Conservation (phyloP, 2,329 filamentous ascomycete species). For the Aureobasidium vineae region DNA sequence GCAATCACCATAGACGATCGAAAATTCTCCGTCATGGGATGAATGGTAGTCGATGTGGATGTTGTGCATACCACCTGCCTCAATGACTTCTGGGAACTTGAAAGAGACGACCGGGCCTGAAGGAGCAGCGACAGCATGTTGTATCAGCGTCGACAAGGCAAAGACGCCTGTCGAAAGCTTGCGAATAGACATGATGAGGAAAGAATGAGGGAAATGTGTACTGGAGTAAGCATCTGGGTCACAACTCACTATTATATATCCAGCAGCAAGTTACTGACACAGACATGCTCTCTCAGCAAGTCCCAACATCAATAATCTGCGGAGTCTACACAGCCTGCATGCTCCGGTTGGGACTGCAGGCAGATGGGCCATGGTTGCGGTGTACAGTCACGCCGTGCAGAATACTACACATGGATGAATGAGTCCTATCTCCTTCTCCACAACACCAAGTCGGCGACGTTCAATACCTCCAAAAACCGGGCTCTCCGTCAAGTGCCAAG, state of each 20-base stretch:
- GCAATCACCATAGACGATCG: conserved; percentile 49
- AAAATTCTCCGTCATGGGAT: conserved; percentile 46
- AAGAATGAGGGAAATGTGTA: neutral
- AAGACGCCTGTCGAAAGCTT: conserved; percentile 22
- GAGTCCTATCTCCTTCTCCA: conserved; percentile 12
- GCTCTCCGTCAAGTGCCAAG: neutral
- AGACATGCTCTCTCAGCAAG: neutral
- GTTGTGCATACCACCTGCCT: conserved; percentile 48
- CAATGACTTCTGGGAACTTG: conserved; percentile 26
- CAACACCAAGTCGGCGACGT: neutral
- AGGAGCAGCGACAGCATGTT: conserved; percentile 17
- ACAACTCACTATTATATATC: conserved; percentile 5
- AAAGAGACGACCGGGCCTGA: conserved; percentile 4
- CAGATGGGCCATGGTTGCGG: conserved; percentile 11
- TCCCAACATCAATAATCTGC: neutral
- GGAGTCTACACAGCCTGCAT: conserved; percentile 6
- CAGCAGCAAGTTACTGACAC: neutral
- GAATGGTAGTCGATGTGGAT: conserved; percentile 48
- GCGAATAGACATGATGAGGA: conserved; percentile 1
- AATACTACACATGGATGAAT: neutral
- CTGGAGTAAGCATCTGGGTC: neutral
- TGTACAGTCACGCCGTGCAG: conserved; percentile 3
- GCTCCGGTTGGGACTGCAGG: neutral
- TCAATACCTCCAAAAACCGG: neutral
- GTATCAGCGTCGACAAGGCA: conserved; percentile 22